Evolutionary conservation across 768 basidiomycete species (phyloP).

Genomic region (Russula emetica): DNA sequence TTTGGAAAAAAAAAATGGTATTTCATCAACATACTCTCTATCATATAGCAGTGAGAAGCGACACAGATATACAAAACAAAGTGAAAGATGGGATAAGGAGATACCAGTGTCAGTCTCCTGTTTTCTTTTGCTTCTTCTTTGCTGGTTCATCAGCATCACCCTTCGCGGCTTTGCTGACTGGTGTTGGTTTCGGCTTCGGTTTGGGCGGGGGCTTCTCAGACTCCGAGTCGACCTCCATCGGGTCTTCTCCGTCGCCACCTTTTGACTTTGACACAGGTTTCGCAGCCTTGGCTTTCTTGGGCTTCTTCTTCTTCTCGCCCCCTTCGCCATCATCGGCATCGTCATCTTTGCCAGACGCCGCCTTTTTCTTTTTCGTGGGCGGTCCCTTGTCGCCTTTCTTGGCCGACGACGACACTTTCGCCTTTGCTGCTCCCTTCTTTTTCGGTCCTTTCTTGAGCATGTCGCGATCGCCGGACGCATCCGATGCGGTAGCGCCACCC

Average conservation of each 20-base stretch:
- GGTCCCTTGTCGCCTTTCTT: constrained; percentile 38
- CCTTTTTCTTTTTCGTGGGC: constrained; percentile 36
- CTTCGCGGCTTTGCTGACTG: constrained; percentile 41
- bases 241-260: constrained; percentile 37
- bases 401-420: constrained; percentile 38
- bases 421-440: constrained; percentile 39
- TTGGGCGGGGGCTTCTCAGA: constrained; percentile 23
- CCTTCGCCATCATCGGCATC: constrained; percentile 24
- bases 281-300: constrained; percentile 37
- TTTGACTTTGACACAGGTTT: constrained; percentile 54
- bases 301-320: constrained; percentile 36
- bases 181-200: constrained; percentile 42
- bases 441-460: constrained; percentile 44
- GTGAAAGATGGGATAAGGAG: neutral
- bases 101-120: constrained; percentile 35
- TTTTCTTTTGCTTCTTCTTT: constrained; percentile 72
- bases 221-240: constrained; percentile 40
- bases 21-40: neutral
- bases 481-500: constrained; percentile 68
- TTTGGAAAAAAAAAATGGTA: neutral
- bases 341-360: constrained; percentile 30
- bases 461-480: constrained; percentile 76
- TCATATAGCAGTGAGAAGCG: neutral
- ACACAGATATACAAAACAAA: constrained; percentile 1
- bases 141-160: constrained; percentile 49